Evolutionary conservation across 2,329 filamentous ascomycete genomes (phyloP).

Genomic region (Exophiala dermatitidis): DNA sequence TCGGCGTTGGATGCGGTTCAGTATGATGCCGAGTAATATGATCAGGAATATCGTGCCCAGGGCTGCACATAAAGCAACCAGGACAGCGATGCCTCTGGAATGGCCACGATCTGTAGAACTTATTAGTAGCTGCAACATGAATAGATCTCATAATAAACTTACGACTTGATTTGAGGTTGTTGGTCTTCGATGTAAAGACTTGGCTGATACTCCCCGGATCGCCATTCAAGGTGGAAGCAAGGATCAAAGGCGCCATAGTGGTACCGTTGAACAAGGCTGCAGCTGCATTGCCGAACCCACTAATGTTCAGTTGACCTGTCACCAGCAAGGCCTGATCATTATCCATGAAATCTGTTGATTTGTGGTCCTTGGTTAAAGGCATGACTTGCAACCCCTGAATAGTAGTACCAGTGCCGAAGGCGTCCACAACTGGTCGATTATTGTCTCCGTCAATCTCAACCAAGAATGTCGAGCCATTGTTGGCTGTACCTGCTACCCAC

Average conservation of each 20-base stretch:
- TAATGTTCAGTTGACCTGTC: slow-evolving; percentile 72
- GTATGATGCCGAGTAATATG: slow-evolving; percentile 41
- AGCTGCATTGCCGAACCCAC: slow-evolving; percentile 70
- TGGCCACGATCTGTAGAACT: slow-evolving; percentile 32
- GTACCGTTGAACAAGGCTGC: slow-evolving; percentile 85
- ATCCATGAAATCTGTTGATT: slow-evolving; percentile 55
- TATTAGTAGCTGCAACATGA: slow-evolving; percentile 4
- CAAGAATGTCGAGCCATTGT: slow-evolving; percentile 65
- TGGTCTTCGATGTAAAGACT: slow-evolving; percentile 74
- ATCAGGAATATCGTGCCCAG: slow-evolving; percentile 44
- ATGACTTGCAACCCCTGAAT: slow-evolving; percentile 80
- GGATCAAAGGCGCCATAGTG: slow-evolving; percentile 66
- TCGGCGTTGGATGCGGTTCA: slow-evolving; percentile 42
- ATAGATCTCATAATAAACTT: slow-evolving; percentile 34
- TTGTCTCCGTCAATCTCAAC: slow-evolving; percentile 70
- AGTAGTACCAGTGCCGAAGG: slow-evolving; percentile 57
- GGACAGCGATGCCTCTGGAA: slow-evolving; percentile 41
- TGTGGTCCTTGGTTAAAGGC: slow-evolving; percentile 61
- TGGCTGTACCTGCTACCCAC: slow-evolving; percentile 71
- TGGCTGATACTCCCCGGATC: slow-evolving; percentile 66
- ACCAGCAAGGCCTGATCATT: slow-evolving; percentile 67
- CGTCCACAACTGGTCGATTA: slow-evolving; percentile 60
- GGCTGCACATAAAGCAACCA: slow-evolving; percentile 43
- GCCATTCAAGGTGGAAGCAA: slow-evolving; percentile 62
- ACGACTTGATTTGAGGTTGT: slow-evolving; percentile 63